A percentile compares a stretch with the other conserved stretches of the same genome.
Conservation (phyloP, 139 green algal species). For the Edaphochlamys debaryana region DNA sequence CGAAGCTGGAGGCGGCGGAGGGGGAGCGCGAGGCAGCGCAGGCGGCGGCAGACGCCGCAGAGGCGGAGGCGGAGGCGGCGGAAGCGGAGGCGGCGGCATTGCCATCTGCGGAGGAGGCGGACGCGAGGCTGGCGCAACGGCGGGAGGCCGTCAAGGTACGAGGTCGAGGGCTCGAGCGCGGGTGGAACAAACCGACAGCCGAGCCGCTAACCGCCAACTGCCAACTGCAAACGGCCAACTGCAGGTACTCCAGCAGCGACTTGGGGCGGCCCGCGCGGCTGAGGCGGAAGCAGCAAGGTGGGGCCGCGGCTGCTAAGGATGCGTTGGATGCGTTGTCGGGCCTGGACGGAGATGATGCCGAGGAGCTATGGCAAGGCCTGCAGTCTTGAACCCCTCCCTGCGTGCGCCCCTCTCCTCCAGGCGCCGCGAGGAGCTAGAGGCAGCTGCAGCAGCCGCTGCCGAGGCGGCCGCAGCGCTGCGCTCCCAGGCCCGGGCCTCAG, state of each 20-base stretch:
- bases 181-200: no score
- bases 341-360: no score
- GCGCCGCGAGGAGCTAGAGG: constrained; percentile 12
- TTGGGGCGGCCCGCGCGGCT: background rate
- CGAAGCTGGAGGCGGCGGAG: background rate
- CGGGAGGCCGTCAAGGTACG: background rate
- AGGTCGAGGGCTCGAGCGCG: no score
- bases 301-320: background rate
- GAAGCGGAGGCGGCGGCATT: constrained; percentile 1
- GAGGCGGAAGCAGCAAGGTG: constrained; percentile 5
- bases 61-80: constrained; percentile 25
- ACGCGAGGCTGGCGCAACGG: background rate
- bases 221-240: no score
- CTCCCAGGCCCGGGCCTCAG: no score
- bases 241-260: background rate
- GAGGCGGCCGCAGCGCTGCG: background rate
- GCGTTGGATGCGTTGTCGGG: background rate
- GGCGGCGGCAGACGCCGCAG: background rate
- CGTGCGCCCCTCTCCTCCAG: no score
- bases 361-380: no score
- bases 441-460: background rate
- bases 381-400: no score
- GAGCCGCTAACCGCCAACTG: no score
- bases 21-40: background rate
- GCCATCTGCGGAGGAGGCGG: background rate